Conservation (phyloP, 2,329 filamentous ascomycete species). For the Scedosporium apiospermum region DNA sequence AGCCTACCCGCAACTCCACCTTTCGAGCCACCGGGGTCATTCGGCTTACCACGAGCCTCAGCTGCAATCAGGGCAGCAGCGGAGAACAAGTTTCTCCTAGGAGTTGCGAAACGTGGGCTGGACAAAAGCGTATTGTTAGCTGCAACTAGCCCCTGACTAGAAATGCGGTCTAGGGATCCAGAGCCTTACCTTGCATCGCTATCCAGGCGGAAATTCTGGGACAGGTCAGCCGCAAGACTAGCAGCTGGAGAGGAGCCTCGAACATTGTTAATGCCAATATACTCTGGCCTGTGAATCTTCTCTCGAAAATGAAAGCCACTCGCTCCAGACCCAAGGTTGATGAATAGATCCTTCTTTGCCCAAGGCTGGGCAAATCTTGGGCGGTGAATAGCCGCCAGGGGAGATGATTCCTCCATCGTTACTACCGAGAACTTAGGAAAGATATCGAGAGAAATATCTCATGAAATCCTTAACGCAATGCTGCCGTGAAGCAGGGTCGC, state of each 20-base stretch:
- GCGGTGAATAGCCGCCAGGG: conserved; percentile 85
- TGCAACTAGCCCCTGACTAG: not conserved
- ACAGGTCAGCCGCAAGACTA: conserved; percentile 86
- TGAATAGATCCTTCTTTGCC: conserved; percentile 40
- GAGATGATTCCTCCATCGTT: conserved; percentile 86
- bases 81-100: conserved; percentile 28
- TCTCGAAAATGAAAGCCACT: conserved; percentile 67
- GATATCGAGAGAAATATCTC: not conserved
- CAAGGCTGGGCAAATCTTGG: conserved; percentile 51
- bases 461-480: not conserved
- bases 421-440: not conserved
- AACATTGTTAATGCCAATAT: conserved; percentile 71
- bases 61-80: conserved; percentile 26
- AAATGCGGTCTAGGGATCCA: conserved; percentile 12
- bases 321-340: conserved; percentile 41
- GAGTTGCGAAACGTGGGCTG: conserved; percentile 31
- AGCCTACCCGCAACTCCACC: not conserved
- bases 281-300: conserved; percentile 60
- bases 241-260: conserved; percentile 83
- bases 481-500: not conserved
- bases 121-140: not conserved
- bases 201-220: conserved; percentile 94
- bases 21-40: not conserved
- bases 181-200: conserved; percentile 62
- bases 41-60: conserved; percentile 5